phyloP scores from a whole-genome alignment of 2,329 filamentous ascomycete genomes.

The Beauveria brongniartii region DNA sequence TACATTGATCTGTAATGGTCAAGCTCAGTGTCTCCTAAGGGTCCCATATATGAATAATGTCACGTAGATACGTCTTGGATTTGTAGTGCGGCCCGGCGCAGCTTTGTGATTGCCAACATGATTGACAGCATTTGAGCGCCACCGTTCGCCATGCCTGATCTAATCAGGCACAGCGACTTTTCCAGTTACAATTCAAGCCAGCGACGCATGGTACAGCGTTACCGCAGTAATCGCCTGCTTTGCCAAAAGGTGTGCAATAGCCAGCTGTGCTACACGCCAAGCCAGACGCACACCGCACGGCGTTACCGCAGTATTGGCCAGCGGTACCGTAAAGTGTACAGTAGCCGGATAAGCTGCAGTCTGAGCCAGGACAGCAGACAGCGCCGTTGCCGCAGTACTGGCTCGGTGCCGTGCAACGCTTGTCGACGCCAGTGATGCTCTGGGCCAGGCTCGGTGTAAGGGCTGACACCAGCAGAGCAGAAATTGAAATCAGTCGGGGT shows the following conservation, averaged over 20 bases:
- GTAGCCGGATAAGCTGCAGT: background rate
- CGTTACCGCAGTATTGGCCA: slow-evolving; percentile 29
- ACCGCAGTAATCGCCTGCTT: background rate
- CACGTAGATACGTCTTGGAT: background rate
- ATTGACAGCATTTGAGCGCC: no score
- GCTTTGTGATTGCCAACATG: no score
- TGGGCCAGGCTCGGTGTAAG: background rate
- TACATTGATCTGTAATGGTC: no score
- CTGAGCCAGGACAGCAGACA: background rate
- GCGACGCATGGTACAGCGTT: background rate
- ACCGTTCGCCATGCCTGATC: background rate
- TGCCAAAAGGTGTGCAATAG: slow-evolving; percentile 3
- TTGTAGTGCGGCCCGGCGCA: no score
- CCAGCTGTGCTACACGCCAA: background rate
- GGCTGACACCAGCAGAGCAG: background rate
- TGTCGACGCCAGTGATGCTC: background rate
- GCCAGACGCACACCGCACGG: slow-evolving; percentile 20
- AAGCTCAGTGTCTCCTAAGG: no score
- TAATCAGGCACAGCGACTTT: background rate
- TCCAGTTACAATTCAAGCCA: background rate
- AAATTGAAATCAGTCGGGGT: background rate
- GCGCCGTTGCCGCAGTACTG: background rate
- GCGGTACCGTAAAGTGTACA: slow-evolving; percentile 36
- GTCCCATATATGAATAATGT: no score
- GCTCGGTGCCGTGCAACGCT: background rate